Percentiles rank a stretch among this genome's conserved stretches.
These are phyloP conservation scores for Cutaneotrichosporon mucoides DNA, from an alignment of 1,284 basidiomycete species.

Conservation along the genomic window DNA sequence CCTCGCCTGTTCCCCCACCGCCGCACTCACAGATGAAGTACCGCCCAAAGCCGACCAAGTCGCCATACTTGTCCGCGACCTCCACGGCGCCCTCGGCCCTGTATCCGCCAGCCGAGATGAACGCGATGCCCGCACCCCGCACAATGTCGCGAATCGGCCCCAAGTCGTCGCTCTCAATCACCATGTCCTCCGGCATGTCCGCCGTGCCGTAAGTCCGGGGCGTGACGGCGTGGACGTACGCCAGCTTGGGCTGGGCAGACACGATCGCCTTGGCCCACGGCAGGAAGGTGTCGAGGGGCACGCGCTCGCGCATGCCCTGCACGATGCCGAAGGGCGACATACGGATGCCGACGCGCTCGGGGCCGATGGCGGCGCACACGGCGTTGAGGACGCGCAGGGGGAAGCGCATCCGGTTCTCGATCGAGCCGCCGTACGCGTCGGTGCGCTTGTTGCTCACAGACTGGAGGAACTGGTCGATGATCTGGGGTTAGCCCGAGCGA, in stretches of 20 bases:
- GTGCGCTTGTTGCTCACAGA: conserved; percentile 55
- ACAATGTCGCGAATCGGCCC: conserved; percentile 24
- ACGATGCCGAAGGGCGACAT: conserved; percentile 57
- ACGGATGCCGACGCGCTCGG: conserved; percentile 54
- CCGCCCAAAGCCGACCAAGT: conserved; percentile 55
- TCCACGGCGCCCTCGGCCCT: conserved; percentile 29
- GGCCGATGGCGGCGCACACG: conserved; percentile 54
- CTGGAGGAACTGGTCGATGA: conserved; percentile 58
- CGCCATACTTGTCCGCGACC: conserved; percentile 43
- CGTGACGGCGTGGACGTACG: conserved; percentile 61
- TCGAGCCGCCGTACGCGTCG: conserved; percentile 59
- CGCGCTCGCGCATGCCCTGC: conserved; percentile 49
- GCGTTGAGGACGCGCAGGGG: conserved; percentile 55
- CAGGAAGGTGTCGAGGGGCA: conserved; percentile 50
- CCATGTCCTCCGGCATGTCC: conserved; percentile 13
- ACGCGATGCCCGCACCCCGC: conserved; percentile 24
- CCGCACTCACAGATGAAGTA: conserved; percentile 51
- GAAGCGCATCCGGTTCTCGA: conserved; percentile 58
- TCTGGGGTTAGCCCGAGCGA: not conserved
- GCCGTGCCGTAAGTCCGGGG: conserved; percentile 29
- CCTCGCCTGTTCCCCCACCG: too few relatives aligned
- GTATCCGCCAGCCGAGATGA: conserved; percentile 57
- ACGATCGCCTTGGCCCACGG: conserved; percentile 35
- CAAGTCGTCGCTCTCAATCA: conserved; percentile 18
- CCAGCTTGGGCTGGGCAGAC: conserved; percentile 53